Conservation (phyloP, 2,329 filamentous ascomycete genomes). For the Penicillium brasilianum region DNA sequence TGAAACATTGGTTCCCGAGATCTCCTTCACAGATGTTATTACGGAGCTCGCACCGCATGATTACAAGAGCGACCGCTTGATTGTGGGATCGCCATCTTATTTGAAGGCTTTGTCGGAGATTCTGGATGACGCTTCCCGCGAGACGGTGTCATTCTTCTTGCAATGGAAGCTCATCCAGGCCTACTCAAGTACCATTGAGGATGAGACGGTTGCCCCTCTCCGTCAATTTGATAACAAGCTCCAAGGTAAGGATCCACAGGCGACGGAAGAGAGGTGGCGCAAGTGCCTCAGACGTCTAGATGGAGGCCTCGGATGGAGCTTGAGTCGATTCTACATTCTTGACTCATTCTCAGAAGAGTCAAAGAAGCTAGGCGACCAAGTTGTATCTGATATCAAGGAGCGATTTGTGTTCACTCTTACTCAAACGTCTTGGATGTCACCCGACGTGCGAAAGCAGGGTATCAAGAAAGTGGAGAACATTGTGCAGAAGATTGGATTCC, state of each 20-base stretch:
- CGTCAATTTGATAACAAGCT: conserved; percentile 65
- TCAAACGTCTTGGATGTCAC: conserved; percentile 67
- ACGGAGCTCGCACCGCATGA: conserved; percentile 57
- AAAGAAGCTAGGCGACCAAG: conserved; percentile 69
- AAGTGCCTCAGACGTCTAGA: conserved; percentile 66
- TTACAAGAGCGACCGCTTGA: conserved; percentile 59
- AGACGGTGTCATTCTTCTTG: conserved; percentile 66
- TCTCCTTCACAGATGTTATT: conserved; percentile 61
- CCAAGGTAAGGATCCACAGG: conserved; percentile 66
- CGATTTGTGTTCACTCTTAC: conserved; percentile 67
- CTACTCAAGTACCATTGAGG: conserved; percentile 61
- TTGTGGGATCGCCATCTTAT: conserved; percentile 65
- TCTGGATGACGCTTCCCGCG: conserved; percentile 58
- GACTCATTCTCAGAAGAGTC: conserved; percentile 69
- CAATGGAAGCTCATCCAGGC: conserved; percentile 66
- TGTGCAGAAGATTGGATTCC: conserved; percentile 71
- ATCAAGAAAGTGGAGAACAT: conserved; percentile 71
- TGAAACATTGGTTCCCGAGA: conserved; percentile 59
- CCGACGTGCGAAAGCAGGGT: conserved; percentile 63
- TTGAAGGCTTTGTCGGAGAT: conserved; percentile 63
- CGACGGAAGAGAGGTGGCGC: conserved; percentile 68
- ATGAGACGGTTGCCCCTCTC: conserved; percentile 64
- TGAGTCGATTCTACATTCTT: conserved; percentile 73
- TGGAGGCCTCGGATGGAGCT: conserved; percentile 66
- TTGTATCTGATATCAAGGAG: conserved; percentile 72